These are phyloP conservation scores for Pleurotus pulmonarius DNA, from an alignment of 768 basidiomycete species.

Conservation along the genomic window DNA sequence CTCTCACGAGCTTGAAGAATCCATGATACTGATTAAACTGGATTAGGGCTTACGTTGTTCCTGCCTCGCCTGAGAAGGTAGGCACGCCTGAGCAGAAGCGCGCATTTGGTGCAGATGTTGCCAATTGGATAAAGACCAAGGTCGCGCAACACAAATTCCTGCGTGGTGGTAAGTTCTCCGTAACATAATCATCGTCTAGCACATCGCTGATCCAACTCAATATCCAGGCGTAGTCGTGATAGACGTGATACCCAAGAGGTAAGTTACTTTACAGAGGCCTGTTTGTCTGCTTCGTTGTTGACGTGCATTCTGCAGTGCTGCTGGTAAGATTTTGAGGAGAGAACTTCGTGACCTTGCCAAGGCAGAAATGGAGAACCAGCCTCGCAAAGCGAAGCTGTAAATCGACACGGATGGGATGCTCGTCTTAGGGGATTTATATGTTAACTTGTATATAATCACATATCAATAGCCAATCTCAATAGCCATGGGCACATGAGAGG, in stretches of 20 bases:
- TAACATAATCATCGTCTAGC: not conserved
- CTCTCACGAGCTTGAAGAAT: too few relatives aligned
- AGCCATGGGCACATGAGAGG: too few relatives aligned
- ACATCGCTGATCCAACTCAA: conserved; percentile 10
- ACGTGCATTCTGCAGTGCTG: conserved; percentile 43
- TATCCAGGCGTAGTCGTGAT: conserved; percentile 59
- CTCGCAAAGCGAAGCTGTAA: conserved; percentile 5
- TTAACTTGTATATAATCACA: too few relatives aligned
- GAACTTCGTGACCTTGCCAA: conserved; percentile 70
- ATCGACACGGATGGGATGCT: too few relatives aligned
- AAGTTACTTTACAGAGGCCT: conserved; percentile 6
- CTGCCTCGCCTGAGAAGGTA: conserved; percentile 33
- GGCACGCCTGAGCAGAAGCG: conserved; percentile 30
- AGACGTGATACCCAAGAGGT: conserved; percentile 70
- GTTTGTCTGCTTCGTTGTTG: not conserved
- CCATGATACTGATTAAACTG: too few relatives aligned
- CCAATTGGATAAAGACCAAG: conserved; percentile 61
- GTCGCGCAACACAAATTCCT: conserved; percentile 76
- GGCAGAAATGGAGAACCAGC: conserved; percentile 33
- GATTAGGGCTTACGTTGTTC: conserved; percentile 61
- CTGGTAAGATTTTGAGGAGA: conserved; percentile 85
- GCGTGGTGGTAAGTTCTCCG: conserved; percentile 51
- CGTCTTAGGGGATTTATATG: too few relatives aligned
- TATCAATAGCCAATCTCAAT: too few relatives aligned
- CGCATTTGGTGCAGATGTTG: conserved; percentile 48